These are phyloP conservation scores for Trametes meyenii DNA, from an alignment of 768 basidiomycete species.

Conservation along the genomic window DNA sequence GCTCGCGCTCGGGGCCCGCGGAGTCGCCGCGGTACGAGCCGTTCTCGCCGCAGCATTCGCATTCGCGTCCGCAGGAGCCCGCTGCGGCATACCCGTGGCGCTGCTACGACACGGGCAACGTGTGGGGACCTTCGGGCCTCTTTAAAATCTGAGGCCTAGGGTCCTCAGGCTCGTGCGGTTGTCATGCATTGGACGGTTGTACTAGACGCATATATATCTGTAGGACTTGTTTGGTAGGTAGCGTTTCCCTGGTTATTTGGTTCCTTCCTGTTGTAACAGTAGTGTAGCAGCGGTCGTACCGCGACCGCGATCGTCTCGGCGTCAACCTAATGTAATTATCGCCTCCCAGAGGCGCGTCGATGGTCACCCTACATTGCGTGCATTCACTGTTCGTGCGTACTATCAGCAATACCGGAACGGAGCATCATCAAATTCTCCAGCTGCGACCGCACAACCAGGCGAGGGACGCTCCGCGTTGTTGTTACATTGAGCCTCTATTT, in stretches of 20 bases:
- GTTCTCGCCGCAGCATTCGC: conserved; percentile 9
- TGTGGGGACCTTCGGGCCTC: conserved; percentile 11
- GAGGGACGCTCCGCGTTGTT: background rate
- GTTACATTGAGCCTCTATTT: conserved; percentile 3
- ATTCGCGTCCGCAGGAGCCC: background rate
- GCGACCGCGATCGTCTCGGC: background rate
- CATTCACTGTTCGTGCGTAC: background rate
- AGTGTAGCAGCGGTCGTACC: background rate
- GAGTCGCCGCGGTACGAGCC: conserved; percentile 17
- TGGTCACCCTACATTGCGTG: background rate
- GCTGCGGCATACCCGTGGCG: conserved; percentile 7
- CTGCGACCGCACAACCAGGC: background rate
- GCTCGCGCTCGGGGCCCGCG: background rate
- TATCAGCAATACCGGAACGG: background rate
- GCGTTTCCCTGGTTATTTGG: too few relatives aligned
- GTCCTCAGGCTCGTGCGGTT: background rate
- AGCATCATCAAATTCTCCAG: too few relatives aligned
- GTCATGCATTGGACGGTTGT: too few relatives aligned
- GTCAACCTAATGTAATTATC: background rate
- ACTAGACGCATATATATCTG: background rate
- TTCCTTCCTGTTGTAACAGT: background rate
- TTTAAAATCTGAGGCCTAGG: background rate
- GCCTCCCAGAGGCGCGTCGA: conserved; percentile 8
- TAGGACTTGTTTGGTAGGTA: background rate
- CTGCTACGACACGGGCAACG: background rate